Conservation (phyloP, 2,329 filamentous ascomycete genomes). For the Aspergillaceae sp. region DNA sequence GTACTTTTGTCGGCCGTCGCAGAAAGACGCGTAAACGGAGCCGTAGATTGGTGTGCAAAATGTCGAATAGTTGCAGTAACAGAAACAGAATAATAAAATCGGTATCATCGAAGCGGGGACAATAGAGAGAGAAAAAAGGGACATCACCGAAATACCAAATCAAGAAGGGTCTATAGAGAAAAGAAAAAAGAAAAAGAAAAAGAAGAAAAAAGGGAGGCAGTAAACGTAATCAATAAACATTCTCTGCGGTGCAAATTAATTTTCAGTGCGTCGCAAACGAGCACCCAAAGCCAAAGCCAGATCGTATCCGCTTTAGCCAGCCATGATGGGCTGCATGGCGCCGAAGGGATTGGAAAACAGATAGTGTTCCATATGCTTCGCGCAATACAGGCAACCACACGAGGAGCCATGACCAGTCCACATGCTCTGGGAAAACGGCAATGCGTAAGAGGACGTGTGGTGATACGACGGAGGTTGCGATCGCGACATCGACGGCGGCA, state of each 20-base stretch:
- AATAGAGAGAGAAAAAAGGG: slow-evolving; percentile 9
- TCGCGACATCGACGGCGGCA: slow-evolving; percentile 29
- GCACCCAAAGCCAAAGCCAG: too few relatives aligned
- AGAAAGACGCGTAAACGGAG: slow-evolving; percentile 24
- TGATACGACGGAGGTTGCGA: slow-evolving; percentile 41
- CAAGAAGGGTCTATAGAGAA: slow-evolving; percentile 7
- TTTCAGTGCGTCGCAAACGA: too few relatives aligned
- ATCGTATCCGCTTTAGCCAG: slow-evolving; percentile 4
- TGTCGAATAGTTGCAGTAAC: slow-evolving; percentile 19
- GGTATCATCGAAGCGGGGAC: slow-evolving; percentile 21
- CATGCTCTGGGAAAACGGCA: slow-evolving; percentile 38
- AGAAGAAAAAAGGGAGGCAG: slow-evolving; percentile 11
- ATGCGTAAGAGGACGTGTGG: slow-evolving; percentile 40
- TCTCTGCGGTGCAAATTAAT: too few relatives aligned
- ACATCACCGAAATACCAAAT: slow-evolving; percentile 15
- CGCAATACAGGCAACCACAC: slow-evolving; percentile 42
- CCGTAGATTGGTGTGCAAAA: slow-evolving; percentile 19
- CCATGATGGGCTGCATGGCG: slow-evolving; percentile 39
- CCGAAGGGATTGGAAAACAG: slow-evolving; percentile 38
- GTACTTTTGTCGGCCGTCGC: slow-evolving; percentile 25
- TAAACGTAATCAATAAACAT: too few relatives aligned
- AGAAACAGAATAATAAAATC: slow-evolving; percentile 13
- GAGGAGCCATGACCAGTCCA: slow-evolving; percentile 41
- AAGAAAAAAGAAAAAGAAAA: slow-evolving; percentile 16
- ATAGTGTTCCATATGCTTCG: slow-evolving; percentile 43